Evolutionary conservation across 2,329 filamentous ascomycete species (phyloP).

Genomic region (Fusarium nanum): DNA sequence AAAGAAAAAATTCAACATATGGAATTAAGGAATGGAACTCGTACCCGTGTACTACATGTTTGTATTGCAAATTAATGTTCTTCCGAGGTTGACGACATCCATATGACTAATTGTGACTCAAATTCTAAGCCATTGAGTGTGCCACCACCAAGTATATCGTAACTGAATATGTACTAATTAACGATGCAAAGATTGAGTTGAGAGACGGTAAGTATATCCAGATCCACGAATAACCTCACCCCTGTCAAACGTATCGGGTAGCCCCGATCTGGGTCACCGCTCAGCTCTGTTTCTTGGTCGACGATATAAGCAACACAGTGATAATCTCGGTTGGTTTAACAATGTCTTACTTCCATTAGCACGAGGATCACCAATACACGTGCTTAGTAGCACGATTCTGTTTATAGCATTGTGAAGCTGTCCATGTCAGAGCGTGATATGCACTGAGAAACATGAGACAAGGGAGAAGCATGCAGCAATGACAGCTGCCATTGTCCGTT

Average conservation of each 20-base stretch:
- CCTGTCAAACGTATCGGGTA: slow-evolving; percentile 30
- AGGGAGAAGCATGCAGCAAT: not conserved
- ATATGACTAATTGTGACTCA: slow-evolving; percentile 12
- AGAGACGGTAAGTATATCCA: slow-evolving; percentile 17
- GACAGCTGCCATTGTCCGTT: slow-evolving; percentile 7
- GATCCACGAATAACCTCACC: slow-evolving; percentile 9
- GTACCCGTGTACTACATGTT: not conserved
- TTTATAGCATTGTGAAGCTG: not conserved
- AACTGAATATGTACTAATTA: slow-evolving; percentile 12
- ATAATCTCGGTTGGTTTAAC: slow-evolving; percentile 2
- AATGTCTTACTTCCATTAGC: not conserved
- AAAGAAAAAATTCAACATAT: slow-evolving; percentile 3
- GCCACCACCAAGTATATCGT: not conserved
- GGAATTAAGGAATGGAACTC: not conserved
- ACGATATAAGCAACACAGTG: slow-evolving; percentile 1
- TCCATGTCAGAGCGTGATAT: slow-evolving; percentile 5
- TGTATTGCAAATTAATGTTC: slow-evolving; percentile 3
- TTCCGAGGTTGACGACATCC: not conserved
- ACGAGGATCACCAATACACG: not conserved
- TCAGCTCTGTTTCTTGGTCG: slow-evolving; percentile 22
- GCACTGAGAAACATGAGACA: slow-evolving; percentile 11
- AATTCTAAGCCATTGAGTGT: slow-evolving; percentile 2
- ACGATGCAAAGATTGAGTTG: slow-evolving; percentile 6
- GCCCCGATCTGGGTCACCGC: slow-evolving; percentile 30
- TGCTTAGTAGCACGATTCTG: slow-evolving; percentile 1